Conservation (phyloP, 805 yeast genomes). For the Torulaspora maleeae region DNA sequence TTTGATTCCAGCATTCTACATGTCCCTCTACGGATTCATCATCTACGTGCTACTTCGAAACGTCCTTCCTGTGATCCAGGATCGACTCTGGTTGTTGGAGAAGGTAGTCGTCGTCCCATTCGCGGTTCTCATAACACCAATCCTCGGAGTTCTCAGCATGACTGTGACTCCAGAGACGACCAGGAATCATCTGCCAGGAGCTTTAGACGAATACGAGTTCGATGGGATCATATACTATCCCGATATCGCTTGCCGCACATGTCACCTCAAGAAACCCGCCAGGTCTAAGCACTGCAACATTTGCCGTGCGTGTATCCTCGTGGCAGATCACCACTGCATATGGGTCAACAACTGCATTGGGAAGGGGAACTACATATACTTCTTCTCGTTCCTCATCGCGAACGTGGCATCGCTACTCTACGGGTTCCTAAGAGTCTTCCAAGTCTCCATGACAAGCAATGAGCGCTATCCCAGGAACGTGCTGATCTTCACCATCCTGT, state of each 20-base stretch:
- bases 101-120: slow-evolving; percentile 23
- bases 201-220: slow-evolving; percentile 29
- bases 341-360: slow-evolving; percentile 79
- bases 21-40: slow-evolving; percentile 22
- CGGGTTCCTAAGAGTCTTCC: slow-evolving; percentile 36
- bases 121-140: slow-evolving; percentile 17
- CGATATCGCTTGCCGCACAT: slow-evolving; percentile 49
- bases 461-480: slow-evolving; percentile 17
- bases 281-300: slow-evolving; percentile 70
- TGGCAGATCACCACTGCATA: slow-evolving; percentile 71
- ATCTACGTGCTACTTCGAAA: slow-evolving; percentile 16
- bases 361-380: slow-evolving; percentile 55
- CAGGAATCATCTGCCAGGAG: neutral
- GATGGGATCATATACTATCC: slow-evolving; percentile 55
- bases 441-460: slow-evolving; percentile 5
- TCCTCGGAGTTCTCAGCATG: slow-evolving; percentile 23
- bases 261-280: slow-evolving; percentile 61
- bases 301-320: slow-evolving; percentile 58
- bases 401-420: slow-evolving; percentile 45
- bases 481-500: slow-evolving; percentile 42
- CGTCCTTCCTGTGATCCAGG: slow-evolving; percentile 14
- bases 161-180: slow-evolving; percentile 18
- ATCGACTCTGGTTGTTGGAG: slow-evolving; percentile 18
- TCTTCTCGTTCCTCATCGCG: slow-evolving; percentile 49
- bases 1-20: slow-evolving; percentile 32